Conservation (phyloP, 441 rosid genomes). For the Bruguiera hainesii region DNA sequence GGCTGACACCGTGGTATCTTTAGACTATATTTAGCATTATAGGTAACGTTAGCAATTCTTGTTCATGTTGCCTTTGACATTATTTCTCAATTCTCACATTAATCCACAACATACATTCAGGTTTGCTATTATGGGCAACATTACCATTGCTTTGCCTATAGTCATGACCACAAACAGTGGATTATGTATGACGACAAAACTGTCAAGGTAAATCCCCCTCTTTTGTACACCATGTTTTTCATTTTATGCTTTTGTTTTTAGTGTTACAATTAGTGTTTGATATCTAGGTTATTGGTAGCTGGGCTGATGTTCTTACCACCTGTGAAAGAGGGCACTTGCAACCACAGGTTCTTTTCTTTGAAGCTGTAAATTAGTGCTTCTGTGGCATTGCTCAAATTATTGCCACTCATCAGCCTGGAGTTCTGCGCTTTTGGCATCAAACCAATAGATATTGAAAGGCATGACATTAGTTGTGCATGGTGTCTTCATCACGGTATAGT, state of each 20-base stretch:
- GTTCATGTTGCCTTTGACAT: neutral
- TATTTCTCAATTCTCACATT: constrained; percentile 9
- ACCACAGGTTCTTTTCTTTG: constrained; percentile 92
- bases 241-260: neutral
- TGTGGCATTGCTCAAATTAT: constrained; percentile 20
- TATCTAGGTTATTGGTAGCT: constrained; percentile 73
- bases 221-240: constrained; percentile 2
- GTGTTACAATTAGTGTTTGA: constrained; percentile 19
- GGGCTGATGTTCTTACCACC: constrained; percentile 74
- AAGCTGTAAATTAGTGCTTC: constrained; percentile 53
- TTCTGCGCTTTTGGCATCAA: constrained; percentile 13
- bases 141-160: constrained; percentile 92
- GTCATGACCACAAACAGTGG: constrained; percentile 71
- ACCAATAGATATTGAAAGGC: constrained; percentile 19
- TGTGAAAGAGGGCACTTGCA: constrained; percentile 87
- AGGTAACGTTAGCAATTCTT: too few species aligned
- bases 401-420: constrained; percentile 22
- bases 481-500: constrained; percentile 27
- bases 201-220: constrained; percentile 59
- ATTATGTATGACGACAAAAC: constrained; percentile 96
- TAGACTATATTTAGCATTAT: too few species aligned
- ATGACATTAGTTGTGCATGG: constrained; percentile 19
- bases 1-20: too few species aligned
- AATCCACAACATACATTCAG: constrained; percentile 34
- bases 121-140: constrained; percentile 98